Conservation (phyloP, 2,329 filamentous ascomycete genomes). For the Pseudogymnoascus sp. region DNA sequence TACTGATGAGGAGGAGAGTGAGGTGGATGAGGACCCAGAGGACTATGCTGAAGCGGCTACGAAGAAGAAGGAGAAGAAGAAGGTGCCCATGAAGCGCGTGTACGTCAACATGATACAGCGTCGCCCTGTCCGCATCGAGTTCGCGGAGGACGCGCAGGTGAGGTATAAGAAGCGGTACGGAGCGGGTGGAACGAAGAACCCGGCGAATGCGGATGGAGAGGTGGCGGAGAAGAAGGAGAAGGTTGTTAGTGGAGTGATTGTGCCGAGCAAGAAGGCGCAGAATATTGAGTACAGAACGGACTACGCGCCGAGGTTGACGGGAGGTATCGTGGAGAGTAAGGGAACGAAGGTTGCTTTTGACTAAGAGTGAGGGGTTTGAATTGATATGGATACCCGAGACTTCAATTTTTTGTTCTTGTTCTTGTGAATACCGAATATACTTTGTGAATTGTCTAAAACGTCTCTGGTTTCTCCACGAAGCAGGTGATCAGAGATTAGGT, state of each 20-base stretch:
- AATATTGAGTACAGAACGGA: constrained; percentile 39
- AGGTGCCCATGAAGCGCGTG: constrained; percentile 60
- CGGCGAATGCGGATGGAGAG: constrained; percentile 15
- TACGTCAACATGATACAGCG: constrained; percentile 81
- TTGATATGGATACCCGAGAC: neutral
- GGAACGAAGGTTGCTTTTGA: constrained; percentile 74
- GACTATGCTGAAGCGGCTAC: constrained; percentile 32
- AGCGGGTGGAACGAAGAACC: constrained; percentile 51
- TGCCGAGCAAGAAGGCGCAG: constrained; percentile 30
- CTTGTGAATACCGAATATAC: neutral
- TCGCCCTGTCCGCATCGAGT: constrained; percentile 76
- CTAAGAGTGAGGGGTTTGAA: neutral
- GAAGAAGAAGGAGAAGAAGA: constrained; percentile 49
- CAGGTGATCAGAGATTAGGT: neutral
- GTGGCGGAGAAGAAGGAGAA: constrained; percentile 22
- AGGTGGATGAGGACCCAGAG: constrained; percentile 25
- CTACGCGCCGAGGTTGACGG: constrained; percentile 57
- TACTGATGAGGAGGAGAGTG: constrained; percentile 27
- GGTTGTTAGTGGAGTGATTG: constrained; percentile 14
- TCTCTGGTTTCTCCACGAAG: neutral
- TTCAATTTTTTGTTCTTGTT: neutral
- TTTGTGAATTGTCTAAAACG: neutral
- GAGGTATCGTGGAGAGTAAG: constrained; percentile 66
- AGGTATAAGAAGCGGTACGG: constrained; percentile 93
- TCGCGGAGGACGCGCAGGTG: constrained; percentile 81